These are phyloP conservation scores for Sphagnum fallax DNA, from an alignment of 228 moss, liverwort and hornwort species.

Conservation along the genomic window DNA sequence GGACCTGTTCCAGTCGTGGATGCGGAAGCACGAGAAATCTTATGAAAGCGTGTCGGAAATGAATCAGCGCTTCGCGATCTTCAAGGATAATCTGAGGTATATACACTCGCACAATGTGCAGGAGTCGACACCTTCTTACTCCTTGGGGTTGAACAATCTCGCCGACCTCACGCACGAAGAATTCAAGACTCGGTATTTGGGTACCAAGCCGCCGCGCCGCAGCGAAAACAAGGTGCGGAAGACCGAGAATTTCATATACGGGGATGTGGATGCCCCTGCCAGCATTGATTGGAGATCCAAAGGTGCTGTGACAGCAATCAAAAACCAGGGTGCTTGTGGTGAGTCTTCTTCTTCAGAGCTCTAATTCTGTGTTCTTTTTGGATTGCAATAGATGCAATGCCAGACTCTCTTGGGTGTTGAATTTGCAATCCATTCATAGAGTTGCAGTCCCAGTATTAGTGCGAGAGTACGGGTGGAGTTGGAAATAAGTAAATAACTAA, in stretches of 20 bases:
- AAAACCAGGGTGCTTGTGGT: conserved; percentile 43
- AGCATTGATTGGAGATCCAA: conserved; percentile 29
- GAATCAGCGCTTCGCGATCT: conserved; percentile 25
- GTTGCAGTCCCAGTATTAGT: too few species aligned
- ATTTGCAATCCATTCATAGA: too few species aligned
- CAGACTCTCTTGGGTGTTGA: too few species aligned
- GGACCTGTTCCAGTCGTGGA: conserved; percentile 22
- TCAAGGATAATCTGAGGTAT: conserved; percentile 31
- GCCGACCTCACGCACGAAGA: conserved; percentile 36
- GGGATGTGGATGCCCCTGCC: conserved; percentile 6
- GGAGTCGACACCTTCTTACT: conserved; percentile 8
- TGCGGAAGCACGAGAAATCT: conserved; percentile 17
- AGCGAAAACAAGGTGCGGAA: background rate
- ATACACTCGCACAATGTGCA: conserved; percentile 27
- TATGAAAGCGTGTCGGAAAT: conserved; percentile 9
- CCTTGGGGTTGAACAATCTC: conserved; percentile 32
- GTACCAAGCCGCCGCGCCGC: conserved; percentile 3
- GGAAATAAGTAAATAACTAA: too few species aligned
- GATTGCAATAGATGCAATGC: too few species aligned
- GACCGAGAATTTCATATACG: conserved; percentile 15
- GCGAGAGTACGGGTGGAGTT: too few species aligned
- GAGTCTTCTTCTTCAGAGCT: background rate
- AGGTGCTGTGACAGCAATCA: conserved; percentile 28
- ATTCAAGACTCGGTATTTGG: conserved; percentile 28
- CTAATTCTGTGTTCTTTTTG: too few species aligned